Evolutionary conservation across 1,284 basidiomycete species (phyloP), one percentile per base, ranked within the genome.

Genomic region (Marasmius fiardii): DNA sequence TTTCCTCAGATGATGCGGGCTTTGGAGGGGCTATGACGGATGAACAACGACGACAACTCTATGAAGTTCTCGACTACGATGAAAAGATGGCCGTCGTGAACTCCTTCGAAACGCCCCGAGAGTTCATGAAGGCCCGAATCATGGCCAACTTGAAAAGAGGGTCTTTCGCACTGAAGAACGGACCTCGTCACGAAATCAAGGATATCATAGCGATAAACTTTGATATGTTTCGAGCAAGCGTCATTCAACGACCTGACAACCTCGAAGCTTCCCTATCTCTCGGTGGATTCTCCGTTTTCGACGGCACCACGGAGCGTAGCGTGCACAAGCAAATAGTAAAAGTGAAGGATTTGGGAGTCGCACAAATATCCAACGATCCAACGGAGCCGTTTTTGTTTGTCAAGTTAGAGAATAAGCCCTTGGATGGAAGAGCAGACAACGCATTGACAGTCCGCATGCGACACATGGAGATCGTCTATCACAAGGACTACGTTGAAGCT

Each of bases 391-490:
- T 99, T 79, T 95, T 99, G 71, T 92, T 83, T 63, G 74, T 97
- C 65, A 93, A 92, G 66, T 93, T 95, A 63, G 98, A 99, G 74
- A 87, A 89, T 58, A 95, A 94, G 63, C 98, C 97, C 7, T 76
- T 98, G 43, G 94, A 98, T 69, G 88, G 90, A 53, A 86, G 93
- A 44, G 95, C 98, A 34, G 96, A 99, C 69, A 97, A 84, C 65
- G 94, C 90, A 0, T 74, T 99, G 54, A 91, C 90, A 5, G 84
- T 98, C 53, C 88, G 87, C 57, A 93, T 99, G 90, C 85, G 95
- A 5, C 93, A 96, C 65, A 92, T 98, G 86, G 96, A 99, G 72
- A 93, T 99, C 63, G 92, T 99, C 55, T 99, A 99, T 67, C 95
- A 99, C 68, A 86, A 81, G 64, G 92, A 92, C 34, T 99, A 98